Evolutionary conservation across 2,329 filamentous ascomycete species (phyloP), one percentile per base, ranked within the genome.

Genomic region (Cladosporium phlei): DNA sequence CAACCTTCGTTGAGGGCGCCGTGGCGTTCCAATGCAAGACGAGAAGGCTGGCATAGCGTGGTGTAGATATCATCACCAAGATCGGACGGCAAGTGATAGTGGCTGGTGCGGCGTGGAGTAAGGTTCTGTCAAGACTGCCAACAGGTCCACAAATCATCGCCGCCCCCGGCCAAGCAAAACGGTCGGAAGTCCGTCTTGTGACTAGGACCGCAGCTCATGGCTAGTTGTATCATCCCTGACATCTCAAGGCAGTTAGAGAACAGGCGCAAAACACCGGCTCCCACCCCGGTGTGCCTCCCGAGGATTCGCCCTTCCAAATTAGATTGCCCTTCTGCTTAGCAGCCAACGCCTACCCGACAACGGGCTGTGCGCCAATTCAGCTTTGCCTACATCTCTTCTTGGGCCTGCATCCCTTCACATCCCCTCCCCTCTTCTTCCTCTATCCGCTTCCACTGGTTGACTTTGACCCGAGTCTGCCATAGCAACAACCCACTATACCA

Each of bases 291-390:
- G n/a, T n/a, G n/a, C n/a, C n/a, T n/a, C n/a, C 42, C 42, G 42
- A 45, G 33, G 42, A 45, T 37, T 16, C 24, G n/a, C 42, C 42
- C 42, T 45, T 45, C 29, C n/a, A n/a, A 37, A 45, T 45, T 45
- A 45, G 25, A 45, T 17, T 37, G 24, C 17, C n/a, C n/a, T n/a
- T n/a, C n/a, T 37, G 29, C 32, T 45, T 45, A 45, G 42, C 7
- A 14, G 22, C 27, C 42, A 45, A 45, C 42, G 42, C 22, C 42
- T 37, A 45, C 42, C 32, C 42, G 42, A 45, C 21, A 21, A 35
- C 11, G 33, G 42, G 24, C n/a, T n/a, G n/a, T n/a, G 21, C 17
- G 17, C 29, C 32, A 33, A 24, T n/a, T 39, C 37, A 19, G 25
- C 20, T 37, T 12, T 11, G 19, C 34, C 32, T 44, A 44, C 40